A percentile compares a stretch with the other conserved stretches of the same genome.
phyloP scores from a whole-genome alignment of 345 rosid genomes.

The Ricinus communis region DNA sequence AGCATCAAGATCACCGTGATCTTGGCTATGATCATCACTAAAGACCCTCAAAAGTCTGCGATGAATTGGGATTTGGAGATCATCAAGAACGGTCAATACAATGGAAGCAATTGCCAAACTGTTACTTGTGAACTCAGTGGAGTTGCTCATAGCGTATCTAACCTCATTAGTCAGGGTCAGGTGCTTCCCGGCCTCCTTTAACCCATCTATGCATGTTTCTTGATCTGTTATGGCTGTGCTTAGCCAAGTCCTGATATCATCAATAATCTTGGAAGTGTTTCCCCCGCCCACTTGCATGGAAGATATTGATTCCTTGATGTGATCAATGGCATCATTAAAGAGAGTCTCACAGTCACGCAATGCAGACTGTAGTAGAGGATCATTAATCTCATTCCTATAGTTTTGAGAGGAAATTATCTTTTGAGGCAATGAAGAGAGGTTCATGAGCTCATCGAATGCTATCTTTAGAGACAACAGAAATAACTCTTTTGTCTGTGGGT shows the following conservation, averaged over 20 bases:
- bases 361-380: constrained; percentile 14
- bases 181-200: not conserved
- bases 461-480: constrained; percentile 59
- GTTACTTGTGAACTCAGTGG: constrained; percentile 36
- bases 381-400: not conserved
- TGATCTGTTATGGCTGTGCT: constrained; percentile 25
- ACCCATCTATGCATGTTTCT: constrained; percentile 19
- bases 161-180: constrained; percentile 7
- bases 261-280: not conserved
- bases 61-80: constrained; percentile 4
- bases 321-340: constrained; percentile 25
- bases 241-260: constrained; percentile 23
- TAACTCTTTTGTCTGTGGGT: constrained; percentile 39
- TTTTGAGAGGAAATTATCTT: constrained; percentile 20
- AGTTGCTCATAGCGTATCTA: constrained; percentile 26
- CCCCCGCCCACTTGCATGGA: not conserved
- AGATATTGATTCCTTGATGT: constrained; percentile 14
- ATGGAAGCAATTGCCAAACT: constrained; percentile 32
- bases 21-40: not conserved
- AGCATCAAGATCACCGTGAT: not conserved
- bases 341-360: constrained; percentile 24
- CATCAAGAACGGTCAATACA: not conserved
- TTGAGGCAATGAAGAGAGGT: constrained; percentile 35
- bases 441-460: constrained; percentile 43
- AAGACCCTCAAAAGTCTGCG: constrained; percentile 11